Percentiles rank a stretch among this genome's conserved stretches.
These are phyloP conservation scores for Vinca minor DNA, from an alignment of 257 asterid species.

Conservation along the genomic window DNA sequence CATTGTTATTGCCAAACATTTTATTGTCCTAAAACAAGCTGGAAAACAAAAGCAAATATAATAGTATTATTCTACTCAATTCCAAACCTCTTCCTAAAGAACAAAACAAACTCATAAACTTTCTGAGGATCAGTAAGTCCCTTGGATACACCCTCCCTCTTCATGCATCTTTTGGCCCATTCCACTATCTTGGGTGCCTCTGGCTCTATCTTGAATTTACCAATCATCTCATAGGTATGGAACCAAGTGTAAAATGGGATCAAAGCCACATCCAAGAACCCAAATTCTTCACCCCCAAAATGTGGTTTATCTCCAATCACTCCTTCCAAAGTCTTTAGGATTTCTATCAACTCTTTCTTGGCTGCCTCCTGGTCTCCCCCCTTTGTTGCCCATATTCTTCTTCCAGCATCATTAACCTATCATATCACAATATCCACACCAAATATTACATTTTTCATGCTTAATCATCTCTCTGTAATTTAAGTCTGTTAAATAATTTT, in stretches of 20 bases:
- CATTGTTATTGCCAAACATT: not conserved
- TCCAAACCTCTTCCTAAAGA: constrained; percentile 12
- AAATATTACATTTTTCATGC: too few species aligned
- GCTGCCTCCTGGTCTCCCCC: constrained; percentile 35
- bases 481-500: too few species aligned
- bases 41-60: too few species aligned
- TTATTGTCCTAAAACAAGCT: not conserved
- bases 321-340: constrained; percentile 29
- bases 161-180: constrained; percentile 9
- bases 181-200: constrained; percentile 22
- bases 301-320: constrained; percentile 17
- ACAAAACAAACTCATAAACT: constrained; percentile 20
- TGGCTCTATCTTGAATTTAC: constrained; percentile 23
- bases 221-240: constrained; percentile 27
- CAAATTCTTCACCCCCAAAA: constrained; percentile 18
- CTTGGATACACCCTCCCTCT: constrained; percentile 9
- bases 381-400: constrained; percentile 22
- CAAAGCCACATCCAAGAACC: constrained; percentile 16
- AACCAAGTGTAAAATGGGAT: constrained; percentile 9
- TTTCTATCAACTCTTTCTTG: constrained; percentile 22
- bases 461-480: too few species aligned
- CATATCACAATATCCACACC: too few species aligned
- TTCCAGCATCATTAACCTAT: constrained; percentile 24
- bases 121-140: constrained; percentile 22
- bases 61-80: constrained; percentile 4